Base-by-base conservation (phyloP, 192 early-diverging fungal genomes). In the Coemansia sp. region DNA sequence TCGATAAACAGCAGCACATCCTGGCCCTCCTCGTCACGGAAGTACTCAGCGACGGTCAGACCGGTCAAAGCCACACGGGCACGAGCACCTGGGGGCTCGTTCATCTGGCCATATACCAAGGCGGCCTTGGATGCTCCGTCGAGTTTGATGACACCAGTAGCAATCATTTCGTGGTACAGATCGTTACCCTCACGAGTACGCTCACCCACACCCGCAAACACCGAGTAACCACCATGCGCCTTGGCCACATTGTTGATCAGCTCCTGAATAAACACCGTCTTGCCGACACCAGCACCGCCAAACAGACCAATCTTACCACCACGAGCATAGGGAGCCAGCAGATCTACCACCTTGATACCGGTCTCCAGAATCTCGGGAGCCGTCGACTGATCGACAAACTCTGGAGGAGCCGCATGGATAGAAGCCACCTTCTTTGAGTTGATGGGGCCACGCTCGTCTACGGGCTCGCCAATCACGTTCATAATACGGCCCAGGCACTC, bases 201-300 rank as follows among this genome's bases (percentile, higher is more conserved):
- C 83, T 97, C 94, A 68, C 94, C 94, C 81, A 97, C 94, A 86
- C 94, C 94, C 63, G 88, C 89, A 83, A 97, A 97, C 53, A 97
- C 90, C 47, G 94, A 97, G 89, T 90, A 96, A 88, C 94, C 93
- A 86, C 91, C 93, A 81, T 96, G 93, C 41, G 87, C 93, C 84
- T 97, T 97, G 87, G 94, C 94, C 61, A 97, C 88, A 88, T 97
- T 97, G 88, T 97, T 97, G 83, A 94, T 97, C 65, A 97, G 85
- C 83, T 97, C 94, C 80, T 93, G 93, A 83, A 97, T 97, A 72
- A 97, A 86, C 82, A 97, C 94, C 82, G 94, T 97, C 87, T 97
- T 97, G 72, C 94, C 94, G 86, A 97, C 94, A 92, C 94, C 94
- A 55, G 94, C 94, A 90, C 94, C 94, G 61, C 94, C 94, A 77